Percentiles rank a stretch among this genome's conserved stretches.
Evolutionary conservation across 805 yeast genomes (phyloP).

Genomic region (Wickerhamiella domercqiae): DNA sequence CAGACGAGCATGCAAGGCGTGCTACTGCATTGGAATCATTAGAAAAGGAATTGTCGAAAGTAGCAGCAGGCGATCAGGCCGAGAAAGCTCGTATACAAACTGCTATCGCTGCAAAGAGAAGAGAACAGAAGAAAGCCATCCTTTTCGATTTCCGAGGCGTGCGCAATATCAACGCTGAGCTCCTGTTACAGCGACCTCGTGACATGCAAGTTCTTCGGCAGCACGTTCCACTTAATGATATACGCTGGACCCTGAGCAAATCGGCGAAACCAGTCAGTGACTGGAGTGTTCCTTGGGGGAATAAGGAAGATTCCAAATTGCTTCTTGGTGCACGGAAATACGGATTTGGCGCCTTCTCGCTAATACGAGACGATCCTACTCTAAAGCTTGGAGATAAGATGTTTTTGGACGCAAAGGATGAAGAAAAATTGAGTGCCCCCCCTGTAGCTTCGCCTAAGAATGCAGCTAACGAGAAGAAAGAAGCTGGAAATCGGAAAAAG

Average conservation of each 20-base stretch:
- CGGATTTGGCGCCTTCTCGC: conserved; percentile 93
- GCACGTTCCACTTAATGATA: conserved; percentile 37
- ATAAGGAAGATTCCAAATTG: conserved; percentile 71
- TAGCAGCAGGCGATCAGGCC: conserved; percentile 5
- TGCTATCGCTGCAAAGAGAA: conserved; percentile 36
- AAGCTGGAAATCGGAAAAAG: conserved; percentile 16
- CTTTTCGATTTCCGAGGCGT: conserved; percentile 80
- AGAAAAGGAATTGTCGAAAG: conserved; percentile 13
- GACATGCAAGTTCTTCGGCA: conserved; percentile 58
- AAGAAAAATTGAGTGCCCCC: conserved; percentile 8
- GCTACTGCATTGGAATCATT: conserved; percentile 17
- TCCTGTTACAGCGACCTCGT: conserved; percentile 65
- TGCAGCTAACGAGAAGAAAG: conserved; percentile 4
- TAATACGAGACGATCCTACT: conserved; percentile 89
- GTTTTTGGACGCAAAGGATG: conserved; percentile 33
- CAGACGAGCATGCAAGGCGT: conserved; percentile 52
- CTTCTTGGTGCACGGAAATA: conserved; percentile 77
- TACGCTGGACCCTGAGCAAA: conserved; percentile 42
- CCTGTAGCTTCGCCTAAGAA: conserved; percentile 9
- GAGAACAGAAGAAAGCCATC: conserved; percentile 79
- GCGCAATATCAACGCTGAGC: conserved; percentile 80
- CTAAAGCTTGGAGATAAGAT: conserved; percentile 74
- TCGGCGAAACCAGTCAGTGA: conserved; percentile 70
- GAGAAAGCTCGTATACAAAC: conserved; percentile 19
- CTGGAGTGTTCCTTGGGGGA: conserved; percentile 83